These are phyloP conservation scores for Lactarius deliciosus DNA, from an alignment of 768 basidiomycete genomes.

Conservation along the genomic window DNA sequence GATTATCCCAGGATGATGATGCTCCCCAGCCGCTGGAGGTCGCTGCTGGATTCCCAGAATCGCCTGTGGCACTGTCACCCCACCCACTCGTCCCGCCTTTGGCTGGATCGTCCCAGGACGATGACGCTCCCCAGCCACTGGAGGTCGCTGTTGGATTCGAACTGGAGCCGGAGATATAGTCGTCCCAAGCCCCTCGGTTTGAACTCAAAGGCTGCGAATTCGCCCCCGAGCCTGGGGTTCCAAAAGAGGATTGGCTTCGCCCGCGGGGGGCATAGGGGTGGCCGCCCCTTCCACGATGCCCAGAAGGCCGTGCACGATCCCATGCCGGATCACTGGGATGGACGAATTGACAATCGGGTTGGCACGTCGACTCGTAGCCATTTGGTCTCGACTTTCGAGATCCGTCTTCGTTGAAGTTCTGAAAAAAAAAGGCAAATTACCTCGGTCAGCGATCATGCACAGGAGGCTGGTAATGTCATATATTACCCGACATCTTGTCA, in stretches of 20 bases:
- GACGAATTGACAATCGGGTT: conserved; percentile 13
- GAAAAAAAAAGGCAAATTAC: not conserved
- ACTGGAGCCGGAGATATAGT: conserved; percentile 14
- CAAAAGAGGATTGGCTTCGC: conserved; percentile 13
- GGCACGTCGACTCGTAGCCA: conserved; percentile 8
- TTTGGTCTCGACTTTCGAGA: conserved; percentile 12
- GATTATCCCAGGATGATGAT: conserved; percentile 3
- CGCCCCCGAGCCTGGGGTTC: not conserved
- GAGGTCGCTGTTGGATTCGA: conserved; percentile 4
- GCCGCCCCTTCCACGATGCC: conserved; percentile 3
- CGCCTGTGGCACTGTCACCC: conserved; percentile 13
- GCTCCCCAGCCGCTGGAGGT: conserved; percentile 5
- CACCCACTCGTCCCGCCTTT: conserved; percentile 6
- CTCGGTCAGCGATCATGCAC: not conserved
- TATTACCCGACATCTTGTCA: not conserved
- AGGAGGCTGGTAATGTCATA: not conserved
- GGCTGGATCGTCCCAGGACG: not conserved
- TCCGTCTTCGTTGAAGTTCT: conserved; percentile 23
- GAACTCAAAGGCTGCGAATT: not conserved
- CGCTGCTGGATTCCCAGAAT: not conserved
- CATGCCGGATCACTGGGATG: conserved; percentile 23
- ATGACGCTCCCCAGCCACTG: conserved; percentile 3
- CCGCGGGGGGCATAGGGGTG: conserved; percentile 10
- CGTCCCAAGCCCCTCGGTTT: conserved; percentile 11
- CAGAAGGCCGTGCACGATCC: conserved; percentile 10